phyloP scores from a whole-genome alignment of 75 land plant genomes.

The Sequoiadendron giganteum region DNA sequence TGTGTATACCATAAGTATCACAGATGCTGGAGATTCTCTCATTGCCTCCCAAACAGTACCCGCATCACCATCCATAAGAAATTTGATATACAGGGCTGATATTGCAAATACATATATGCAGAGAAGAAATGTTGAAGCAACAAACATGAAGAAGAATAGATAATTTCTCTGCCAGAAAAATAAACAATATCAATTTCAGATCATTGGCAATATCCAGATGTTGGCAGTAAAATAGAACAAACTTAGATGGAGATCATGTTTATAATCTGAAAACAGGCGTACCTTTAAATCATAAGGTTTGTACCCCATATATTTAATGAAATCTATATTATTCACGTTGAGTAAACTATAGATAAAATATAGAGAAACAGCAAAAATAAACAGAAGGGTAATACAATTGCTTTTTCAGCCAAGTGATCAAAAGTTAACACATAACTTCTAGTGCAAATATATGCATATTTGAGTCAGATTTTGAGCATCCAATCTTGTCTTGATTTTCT shows the following conservation, averaged over 20 bases:
- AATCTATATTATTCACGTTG: background rate
- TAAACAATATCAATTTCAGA: background rate
- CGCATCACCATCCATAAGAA: conserved; percentile 64
- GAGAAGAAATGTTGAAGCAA: conserved; percentile 66
- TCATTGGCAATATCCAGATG: background rate
- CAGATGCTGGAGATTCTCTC: conserved; percentile 75
- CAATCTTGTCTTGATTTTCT: background rate
- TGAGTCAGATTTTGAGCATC: no score
- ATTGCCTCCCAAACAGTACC: conserved; percentile 78
- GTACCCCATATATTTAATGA: background rate
- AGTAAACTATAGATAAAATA: background rate
- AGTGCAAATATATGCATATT: background rate
- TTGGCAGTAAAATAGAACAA: background rate
- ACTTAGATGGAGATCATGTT: background rate
- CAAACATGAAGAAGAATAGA: conserved; percentile 78
- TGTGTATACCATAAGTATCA: conserved; percentile 66
- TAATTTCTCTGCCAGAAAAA: conserved; percentile 76
- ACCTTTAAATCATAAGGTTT: background rate
- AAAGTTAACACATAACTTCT: background rate
- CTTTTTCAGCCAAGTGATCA: background rate
- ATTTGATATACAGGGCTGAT: conserved; percentile 75
- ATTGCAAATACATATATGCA: conserved; percentile 80
- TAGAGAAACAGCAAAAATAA: background rate
- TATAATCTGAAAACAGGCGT: background rate
- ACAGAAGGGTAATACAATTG: background rate